phyloP scores from a whole-genome alignment of 495 filamentous ascomycete genomes.

The Neurospora sp. region DNA sequence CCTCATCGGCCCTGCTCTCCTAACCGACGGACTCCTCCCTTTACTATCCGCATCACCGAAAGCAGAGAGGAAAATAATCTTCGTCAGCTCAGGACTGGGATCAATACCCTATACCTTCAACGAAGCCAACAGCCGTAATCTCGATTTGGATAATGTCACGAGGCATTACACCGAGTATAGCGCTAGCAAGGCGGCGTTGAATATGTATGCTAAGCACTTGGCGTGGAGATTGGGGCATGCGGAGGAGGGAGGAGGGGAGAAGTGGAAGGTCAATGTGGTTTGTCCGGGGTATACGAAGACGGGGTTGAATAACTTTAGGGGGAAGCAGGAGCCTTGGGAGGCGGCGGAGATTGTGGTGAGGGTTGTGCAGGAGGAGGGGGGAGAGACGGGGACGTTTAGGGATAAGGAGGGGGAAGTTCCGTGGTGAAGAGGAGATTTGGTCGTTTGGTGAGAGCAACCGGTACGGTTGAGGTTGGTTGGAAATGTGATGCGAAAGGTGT shows the following conservation, averaged over 20 bases:
- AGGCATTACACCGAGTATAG: conserved; percentile 11
- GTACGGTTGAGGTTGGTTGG: too few relatives aligned
- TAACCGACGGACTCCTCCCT: conserved; percentile 36
- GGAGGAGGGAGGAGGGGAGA: not conserved
- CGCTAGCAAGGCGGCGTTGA: conserved; percentile 32
- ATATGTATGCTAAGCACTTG: conserved; percentile 22
- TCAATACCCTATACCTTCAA: not conserved
- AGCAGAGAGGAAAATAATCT: conserved; percentile 30
- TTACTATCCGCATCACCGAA: conserved; percentile 29
- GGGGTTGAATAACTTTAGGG: conserved; percentile 7
- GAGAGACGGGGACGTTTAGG: conserved; percentile 11
- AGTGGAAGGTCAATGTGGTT: conserved; percentile 19
- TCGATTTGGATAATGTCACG: not conserved
- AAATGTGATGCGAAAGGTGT: too few relatives aligned
- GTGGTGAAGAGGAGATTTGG: conserved; percentile 1
- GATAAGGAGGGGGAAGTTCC: conserved; percentile 5
- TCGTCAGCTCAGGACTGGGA: conserved; percentile 20
- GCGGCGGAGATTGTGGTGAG: conserved; percentile 12
- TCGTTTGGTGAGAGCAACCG: too few relatives aligned
- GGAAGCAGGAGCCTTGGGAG: not conserved
- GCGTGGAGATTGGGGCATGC: not conserved
- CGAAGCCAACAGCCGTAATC: not conserved
- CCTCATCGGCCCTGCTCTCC: conserved; percentile 25
- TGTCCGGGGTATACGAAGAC: conserved; percentile 17
- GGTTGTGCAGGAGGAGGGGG: conserved; percentile 14